Base-by-base conservation (phyloP, 768 basidiomycete genomes). In the Chalciporus sphaerocephalus region DNA sequence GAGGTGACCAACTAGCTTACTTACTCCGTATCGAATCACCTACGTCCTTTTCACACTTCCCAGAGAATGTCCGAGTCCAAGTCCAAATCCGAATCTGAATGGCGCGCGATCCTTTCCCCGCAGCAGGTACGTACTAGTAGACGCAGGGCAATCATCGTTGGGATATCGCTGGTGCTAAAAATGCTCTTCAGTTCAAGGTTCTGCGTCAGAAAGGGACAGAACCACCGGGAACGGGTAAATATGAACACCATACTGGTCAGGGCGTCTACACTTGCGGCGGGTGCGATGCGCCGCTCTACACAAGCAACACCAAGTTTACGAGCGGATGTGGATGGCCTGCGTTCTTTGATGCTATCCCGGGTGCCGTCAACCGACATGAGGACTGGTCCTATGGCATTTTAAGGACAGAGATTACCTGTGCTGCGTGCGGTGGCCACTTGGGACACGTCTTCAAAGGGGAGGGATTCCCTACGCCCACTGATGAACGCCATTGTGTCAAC, bases 321-420 rank as follows among this genome's bases (percentile, higher is more conserved):
- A 92, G 89, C 47, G 91, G 92, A 7, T 95, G 91, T 58, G 93
- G 93, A 18, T 97, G 93, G 93, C 93, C 94, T n/a, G 91, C 93
- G 1, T 97, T 96, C 76, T 97, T 86, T 61, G 93, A 95, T 61
- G 87, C 92, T 7, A 80, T 95, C 50, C 93, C 93, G 6, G 93
- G 92, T 25, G 91, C 93, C 18, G 88, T 97, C 23, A 76, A 59
- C 47, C 73, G 85, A 32, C 86, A 92, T 52, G 83, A 85, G 51
- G 93, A 96, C 64, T 67, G 47, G 13, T 66, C 81, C 0, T 66
- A 76, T 46, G 85, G 85, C 34, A 85, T 79, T 76, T 68, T 69
- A 6, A 79, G 93, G 39, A 92, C 71, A 15, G 93, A 96, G 70
- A 95, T 97, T 37, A 85, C 80, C 21, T 95, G 92, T 59, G 76